Percentiles rank a stretch among this genome's conserved stretches.
Evolutionary conservation across 2,329 filamentous ascomycete genomes (phyloP).

Genomic region (Onygenales sp.): DNA sequence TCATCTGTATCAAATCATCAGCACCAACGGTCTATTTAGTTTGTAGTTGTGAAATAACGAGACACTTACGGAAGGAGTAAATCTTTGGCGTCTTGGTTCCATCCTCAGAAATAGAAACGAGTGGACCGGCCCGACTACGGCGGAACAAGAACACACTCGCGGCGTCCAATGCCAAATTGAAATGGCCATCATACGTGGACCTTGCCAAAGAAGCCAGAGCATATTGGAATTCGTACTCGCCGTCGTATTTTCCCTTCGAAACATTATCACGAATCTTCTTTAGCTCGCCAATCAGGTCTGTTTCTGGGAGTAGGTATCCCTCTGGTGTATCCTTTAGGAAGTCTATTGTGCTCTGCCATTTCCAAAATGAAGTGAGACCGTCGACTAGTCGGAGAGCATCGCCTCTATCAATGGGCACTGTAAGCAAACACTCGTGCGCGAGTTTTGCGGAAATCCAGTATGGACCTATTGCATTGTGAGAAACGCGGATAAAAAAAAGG

Average conservation of each 20-base stretch:
- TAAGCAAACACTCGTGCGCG: slow-evolving; percentile 15
- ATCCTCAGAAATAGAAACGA: slow-evolving; percentile 54
- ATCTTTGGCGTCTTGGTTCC: slow-evolving; percentile 50
- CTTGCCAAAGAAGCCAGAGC: slow-evolving; percentile 46
- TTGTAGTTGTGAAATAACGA: background rate
- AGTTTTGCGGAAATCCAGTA: slow-evolving; percentile 7
- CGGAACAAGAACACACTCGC: slow-evolving; percentile 37
- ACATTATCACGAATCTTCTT: slow-evolving; percentile 38
- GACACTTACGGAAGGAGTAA: slow-evolving; percentile 26
- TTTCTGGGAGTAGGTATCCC: slow-evolving; percentile 40
- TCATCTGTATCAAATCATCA: slow-evolving; percentile 9
- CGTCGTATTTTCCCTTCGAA: slow-evolving; percentile 33
- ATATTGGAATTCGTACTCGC: slow-evolving; percentile 47
- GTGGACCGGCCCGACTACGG: slow-evolving; percentile 44
- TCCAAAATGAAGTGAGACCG: slow-evolving; percentile 14
- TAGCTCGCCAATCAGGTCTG: slow-evolving; percentile 40
- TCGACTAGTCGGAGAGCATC: slow-evolving; percentile 15
- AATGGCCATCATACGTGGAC: slow-evolving; percentile 55
- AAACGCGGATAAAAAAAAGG: background rate
- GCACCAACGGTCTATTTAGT: background rate
- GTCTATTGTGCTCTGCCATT: slow-evolving; percentile 17
- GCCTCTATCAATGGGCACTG: slow-evolving; percentile 15
- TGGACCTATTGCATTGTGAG: slow-evolving; percentile 3
- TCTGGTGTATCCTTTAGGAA: slow-evolving; percentile 36
- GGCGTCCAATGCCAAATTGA: slow-evolving; percentile 16